A percentile compares a stretch with the other conserved stretches of the same genome.
These are phyloP conservation scores for Carex cristatella DNA, from an alignment of 176 grass and related monocot genomes.

Conservation along the genomic window DNA sequence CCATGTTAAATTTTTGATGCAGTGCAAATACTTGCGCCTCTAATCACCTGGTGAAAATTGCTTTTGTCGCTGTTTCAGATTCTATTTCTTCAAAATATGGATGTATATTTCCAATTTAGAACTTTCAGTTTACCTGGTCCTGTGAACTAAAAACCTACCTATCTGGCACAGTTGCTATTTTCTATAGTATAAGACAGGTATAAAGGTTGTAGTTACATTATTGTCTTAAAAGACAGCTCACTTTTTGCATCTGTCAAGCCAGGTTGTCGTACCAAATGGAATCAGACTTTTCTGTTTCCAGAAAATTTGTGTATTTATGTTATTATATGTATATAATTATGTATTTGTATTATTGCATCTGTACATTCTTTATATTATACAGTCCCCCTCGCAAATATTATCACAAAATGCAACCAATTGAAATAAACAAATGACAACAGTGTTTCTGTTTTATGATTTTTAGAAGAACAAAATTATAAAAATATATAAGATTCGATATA, in stretches of 20 bases:
- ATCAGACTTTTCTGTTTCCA: neutral
- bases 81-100: neutral
- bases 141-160: too few relatives aligned
- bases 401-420: neutral
- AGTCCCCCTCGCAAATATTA: neutral
- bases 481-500: too few relatives aligned
- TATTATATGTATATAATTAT: neutral
- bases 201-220: neutral
- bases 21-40: neutral
- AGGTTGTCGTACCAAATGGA: neutral
- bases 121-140: neutral
- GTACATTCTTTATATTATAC: neutral
- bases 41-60: neutral
- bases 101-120: neutral
- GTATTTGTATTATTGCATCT: neutral
- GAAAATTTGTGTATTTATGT: neutral
- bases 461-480: too few relatives aligned
- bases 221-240: neutral
- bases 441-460: too few relatives aligned
- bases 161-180: neutral
- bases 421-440: neutral
- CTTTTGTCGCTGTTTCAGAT: neutral
- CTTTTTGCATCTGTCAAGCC: neutral
- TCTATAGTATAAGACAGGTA: neutral
- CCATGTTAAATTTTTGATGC: neutral